Base-by-base conservation (phyloP, 805 yeast genomes). In the Wickerhamiella hasegawae region DNA sequence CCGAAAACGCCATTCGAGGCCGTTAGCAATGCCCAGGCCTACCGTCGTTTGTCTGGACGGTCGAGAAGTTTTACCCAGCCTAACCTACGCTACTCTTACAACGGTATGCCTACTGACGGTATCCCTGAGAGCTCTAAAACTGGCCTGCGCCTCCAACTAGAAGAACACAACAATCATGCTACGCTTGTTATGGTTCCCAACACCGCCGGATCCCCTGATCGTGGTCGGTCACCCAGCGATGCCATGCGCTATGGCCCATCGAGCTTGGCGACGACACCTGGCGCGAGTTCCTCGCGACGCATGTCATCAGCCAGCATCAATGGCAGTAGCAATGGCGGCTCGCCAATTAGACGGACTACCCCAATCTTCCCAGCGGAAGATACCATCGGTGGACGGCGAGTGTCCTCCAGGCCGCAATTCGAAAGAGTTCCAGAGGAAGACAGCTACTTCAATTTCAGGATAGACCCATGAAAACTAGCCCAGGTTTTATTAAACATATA, bases 31-130 rank as follows among this genome's bases (percentile, higher is more conserved):
- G 37, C 37, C 20, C 36, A 33, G 16, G 32, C 18, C 3, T 28
- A 17, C 19, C 17, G 23, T 12, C 21, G 27, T 27, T 14, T 20
- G 26, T 25, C 34, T n/a, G 22, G 28, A 12, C 29, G 38, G 18
- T 11, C 34, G 17, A 31, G 38, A 10, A 31, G 35, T 14, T 32
- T 27, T 18, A 36, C 38, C 15, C 38, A 36, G 22, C 38, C 38
- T 4, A 27, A 25, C 15, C 6, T 36, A 12, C 24, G 38, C 16
- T 31, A 31, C 31, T 33, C 24, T 22, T 8, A 11, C 24, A 22
- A 22, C 24, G 11, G 24, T 26, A 16, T 6, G 28, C 14, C 28
- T 10, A n/a, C 14, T 26, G 5, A 8, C 28, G 15, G 6, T 16
- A 26, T 16, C 6, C 28, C 28, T 9, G 28, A n/a, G n/a, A n/a